A percentile compares a stretch with the other conserved stretches of the same genome.
These are phyloP conservation scores for Dendrothele bispora DNA, from an alignment of 768 basidiomycete genomes.

Conservation along the genomic window DNA sequence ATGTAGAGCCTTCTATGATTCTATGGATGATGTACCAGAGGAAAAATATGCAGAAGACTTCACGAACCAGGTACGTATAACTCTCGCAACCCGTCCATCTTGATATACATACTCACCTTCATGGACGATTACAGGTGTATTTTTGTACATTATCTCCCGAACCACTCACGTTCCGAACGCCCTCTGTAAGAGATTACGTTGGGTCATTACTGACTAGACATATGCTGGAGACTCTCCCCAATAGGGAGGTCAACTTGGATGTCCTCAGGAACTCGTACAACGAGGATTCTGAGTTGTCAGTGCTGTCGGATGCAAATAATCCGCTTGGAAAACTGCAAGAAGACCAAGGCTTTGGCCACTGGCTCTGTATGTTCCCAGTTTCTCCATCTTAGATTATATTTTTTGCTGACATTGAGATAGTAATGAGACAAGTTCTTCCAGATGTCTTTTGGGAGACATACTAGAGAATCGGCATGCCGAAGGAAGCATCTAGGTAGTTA, in stretches of 20 bases:
- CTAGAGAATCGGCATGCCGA: too few species aligned
- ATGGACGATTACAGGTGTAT: conserved; percentile 55
- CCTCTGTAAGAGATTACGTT: conserved; percentile 59
- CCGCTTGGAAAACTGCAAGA: conserved; percentile 66
- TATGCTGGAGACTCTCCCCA: conserved; percentile 50
- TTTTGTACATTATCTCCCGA: conserved; percentile 67
- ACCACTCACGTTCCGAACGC: conserved; percentile 59
- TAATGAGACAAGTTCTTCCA: conserved; percentile 79
- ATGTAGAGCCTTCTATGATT: conserved; percentile 86
- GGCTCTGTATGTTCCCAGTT: conserved; percentile 62
- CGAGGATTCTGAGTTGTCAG: conserved; percentile 41
- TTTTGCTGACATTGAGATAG: conserved; percentile 30
- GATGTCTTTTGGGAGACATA: conserved; percentile 79
- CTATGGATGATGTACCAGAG: conserved; percentile 40
- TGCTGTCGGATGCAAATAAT: conserved; percentile 66
- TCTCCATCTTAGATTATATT: not conserved
- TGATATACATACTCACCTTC: not conserved
- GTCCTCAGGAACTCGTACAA: conserved; percentile 32
- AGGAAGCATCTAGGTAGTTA: too few species aligned
- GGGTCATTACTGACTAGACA: conserved; percentile 65
- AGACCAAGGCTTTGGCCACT: conserved; percentile 66
- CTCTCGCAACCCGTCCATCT: not conserved
- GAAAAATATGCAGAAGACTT: conserved; percentile 53
- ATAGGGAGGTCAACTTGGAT: conserved; percentile 54
- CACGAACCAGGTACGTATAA: conserved; percentile 67